Conservation (phyloP, 768 basidiomycete genomes). For the Russula lepida region DNA sequence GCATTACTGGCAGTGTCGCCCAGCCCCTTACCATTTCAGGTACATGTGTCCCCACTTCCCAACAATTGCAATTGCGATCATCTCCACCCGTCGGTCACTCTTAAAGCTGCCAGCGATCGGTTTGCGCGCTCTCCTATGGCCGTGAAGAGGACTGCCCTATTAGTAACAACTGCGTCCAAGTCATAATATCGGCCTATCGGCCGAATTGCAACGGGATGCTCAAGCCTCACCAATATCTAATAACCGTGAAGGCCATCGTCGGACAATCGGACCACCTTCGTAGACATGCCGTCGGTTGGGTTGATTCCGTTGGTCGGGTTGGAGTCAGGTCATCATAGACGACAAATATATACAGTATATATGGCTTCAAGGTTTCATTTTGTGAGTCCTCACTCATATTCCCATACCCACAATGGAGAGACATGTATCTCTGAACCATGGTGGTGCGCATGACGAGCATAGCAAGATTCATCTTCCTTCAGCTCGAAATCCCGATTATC, state of each 20-base stretch:
- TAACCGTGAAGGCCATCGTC: too few species aligned
- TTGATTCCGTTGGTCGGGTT: too few species aligned
- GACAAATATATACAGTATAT: not conserved
- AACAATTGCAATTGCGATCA: not conserved
- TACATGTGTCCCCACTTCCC: not conserved
- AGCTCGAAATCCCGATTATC: not conserved
- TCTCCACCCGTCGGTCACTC: not conserved
- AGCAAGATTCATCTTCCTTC: not conserved
- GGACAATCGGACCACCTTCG: not conserved
- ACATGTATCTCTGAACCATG: not conserved
- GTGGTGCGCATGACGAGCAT: not conserved
- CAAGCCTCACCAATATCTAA: too few species aligned
- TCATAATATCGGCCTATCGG: not conserved
- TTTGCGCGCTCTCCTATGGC: not conserved
- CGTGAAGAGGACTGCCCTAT: not conserved
- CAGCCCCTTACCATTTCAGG: too few species aligned
- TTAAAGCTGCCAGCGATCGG: not conserved
- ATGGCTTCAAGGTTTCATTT: not conserved
- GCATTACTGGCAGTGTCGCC: too few species aligned
- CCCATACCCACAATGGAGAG: not conserved
- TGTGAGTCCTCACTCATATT: not conserved
- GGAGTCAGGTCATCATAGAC: not conserved
- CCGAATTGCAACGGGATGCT: not conserved
- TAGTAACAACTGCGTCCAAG: not conserved
- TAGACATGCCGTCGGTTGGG: not conserved